Percentiles rank a stretch among this genome's conserved stretches.
Conservation (phyloP, 2,329 filamentous ascomycete species). For the Talaromyces sp. region DNA sequence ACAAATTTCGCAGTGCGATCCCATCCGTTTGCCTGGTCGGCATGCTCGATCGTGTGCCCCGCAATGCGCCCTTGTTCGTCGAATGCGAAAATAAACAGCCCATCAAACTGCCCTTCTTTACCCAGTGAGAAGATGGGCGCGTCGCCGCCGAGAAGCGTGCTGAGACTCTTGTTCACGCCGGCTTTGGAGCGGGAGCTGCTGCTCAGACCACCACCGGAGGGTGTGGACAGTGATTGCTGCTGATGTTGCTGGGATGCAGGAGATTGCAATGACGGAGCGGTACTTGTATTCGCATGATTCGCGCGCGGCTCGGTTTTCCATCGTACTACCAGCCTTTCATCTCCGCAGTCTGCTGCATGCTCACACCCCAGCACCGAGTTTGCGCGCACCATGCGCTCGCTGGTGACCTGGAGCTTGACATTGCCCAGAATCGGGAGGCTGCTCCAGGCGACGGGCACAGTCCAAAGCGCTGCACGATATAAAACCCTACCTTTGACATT, state of each 20-base stretch:
- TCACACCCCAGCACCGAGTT: constrained; percentile 33
- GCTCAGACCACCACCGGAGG: not conserved
- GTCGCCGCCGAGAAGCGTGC: constrained; percentile 49
- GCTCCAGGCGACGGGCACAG: constrained; percentile 93
- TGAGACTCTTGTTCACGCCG: constrained; percentile 36
- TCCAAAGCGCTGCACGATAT: constrained; percentile 92
- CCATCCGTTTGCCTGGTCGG: constrained; percentile 76
- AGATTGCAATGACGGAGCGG: constrained; percentile 4
- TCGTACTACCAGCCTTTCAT: constrained; percentile 81
- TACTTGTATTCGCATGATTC: not conserved
- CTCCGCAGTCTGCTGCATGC: constrained; percentile 28
- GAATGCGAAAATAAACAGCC: constrained; percentile 93
- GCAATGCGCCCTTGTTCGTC: constrained; percentile 77
- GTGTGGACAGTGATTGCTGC: constrained; percentile 11
- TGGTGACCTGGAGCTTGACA: constrained; percentile 78
- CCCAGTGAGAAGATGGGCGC: constrained; percentile 46
- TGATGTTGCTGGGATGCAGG: constrained; percentile 7
- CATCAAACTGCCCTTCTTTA: constrained; percentile 73
- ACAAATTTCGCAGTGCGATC: constrained; percentile 82
- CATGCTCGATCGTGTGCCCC: constrained; percentile 90
- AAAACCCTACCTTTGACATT: constrained; percentile 85
- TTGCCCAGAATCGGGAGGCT: constrained; percentile 86
- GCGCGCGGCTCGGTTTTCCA: constrained; percentile 64
- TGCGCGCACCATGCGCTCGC: constrained; percentile 76
- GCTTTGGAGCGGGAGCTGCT: constrained; percentile 17